Evolutionary conservation across 225 moss, liverwort and hornwort genomes (phyloP).

Genomic region (Sphagnum tenellum): DNA sequence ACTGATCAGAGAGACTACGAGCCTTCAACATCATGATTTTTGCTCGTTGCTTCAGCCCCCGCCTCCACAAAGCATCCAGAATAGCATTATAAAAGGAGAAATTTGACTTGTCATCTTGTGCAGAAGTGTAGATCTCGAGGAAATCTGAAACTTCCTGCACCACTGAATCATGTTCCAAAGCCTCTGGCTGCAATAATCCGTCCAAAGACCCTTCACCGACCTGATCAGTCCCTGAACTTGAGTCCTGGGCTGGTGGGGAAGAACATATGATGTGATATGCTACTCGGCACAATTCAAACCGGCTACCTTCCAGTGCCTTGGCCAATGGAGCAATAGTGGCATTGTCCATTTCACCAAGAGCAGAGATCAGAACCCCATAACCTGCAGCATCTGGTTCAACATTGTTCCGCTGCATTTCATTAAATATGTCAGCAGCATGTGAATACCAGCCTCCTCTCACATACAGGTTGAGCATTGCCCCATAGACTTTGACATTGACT

Average conservation of each 20-base stretch:
- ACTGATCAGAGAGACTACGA: slow-evolving; percentile 58
- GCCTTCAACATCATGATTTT: slow-evolving; percentile 52
- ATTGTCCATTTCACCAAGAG: slow-evolving; percentile 62
- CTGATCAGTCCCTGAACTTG: not conserved
- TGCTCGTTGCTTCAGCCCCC: slow-evolving; percentile 51
- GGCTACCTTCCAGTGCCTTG: slow-evolving; percentile 53
- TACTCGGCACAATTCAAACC: slow-evolving; percentile 59
- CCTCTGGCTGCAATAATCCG: slow-evolving; percentile 3
- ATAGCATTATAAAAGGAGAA: slow-evolving; percentile 74
- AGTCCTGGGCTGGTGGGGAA: slow-evolving; percentile 16
- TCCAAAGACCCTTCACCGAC: slow-evolving; percentile 1
- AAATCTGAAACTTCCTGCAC: slow-evolving; percentile 46
- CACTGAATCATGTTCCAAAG: slow-evolving; percentile 15
- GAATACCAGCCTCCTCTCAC: slow-evolving; percentile 70
- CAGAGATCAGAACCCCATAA: slow-evolving; percentile 66
- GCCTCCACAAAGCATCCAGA: slow-evolving; percentile 82
- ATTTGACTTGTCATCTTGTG: slow-evolving; percentile 39
- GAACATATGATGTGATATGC: slow-evolving; percentile 41
- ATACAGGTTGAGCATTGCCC: slow-evolving; percentile 74
- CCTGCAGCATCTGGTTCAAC: slow-evolving; percentile 73
- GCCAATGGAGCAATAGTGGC: slow-evolving; percentile 41
- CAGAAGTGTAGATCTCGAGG: slow-evolving; percentile 40
- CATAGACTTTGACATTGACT: slow-evolving; percentile 38
- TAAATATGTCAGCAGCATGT: slow-evolving; percentile 59
- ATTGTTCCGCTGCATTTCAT: slow-evolving; percentile 63